Conservation (phyloP, 768 basidiomycete genomes). For the Clavaria fumosa region DNA sequence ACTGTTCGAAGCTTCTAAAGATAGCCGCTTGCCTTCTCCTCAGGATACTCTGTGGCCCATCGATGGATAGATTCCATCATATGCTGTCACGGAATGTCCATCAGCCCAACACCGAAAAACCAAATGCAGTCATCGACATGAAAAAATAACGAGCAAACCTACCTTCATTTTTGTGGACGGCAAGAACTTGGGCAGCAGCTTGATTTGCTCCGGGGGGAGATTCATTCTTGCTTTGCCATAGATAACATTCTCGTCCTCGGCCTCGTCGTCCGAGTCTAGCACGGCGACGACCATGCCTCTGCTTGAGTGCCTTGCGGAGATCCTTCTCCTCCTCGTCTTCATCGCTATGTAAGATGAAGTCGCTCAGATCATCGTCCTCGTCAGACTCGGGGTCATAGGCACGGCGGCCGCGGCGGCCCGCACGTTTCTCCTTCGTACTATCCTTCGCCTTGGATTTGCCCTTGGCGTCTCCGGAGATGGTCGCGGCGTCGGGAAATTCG, state of each 20-base stretch:
- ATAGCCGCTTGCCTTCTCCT: conserved; percentile 38
- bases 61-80: conserved; percentile 44
- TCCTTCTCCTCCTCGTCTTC: conserved; percentile 43
- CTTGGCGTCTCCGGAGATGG: conserved; percentile 9
- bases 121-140: conserved; percentile 10
- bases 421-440: conserved; percentile 11
- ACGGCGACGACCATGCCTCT: conserved; percentile 23
- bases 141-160: not conserved
- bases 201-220: conserved; percentile 22
- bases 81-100: conserved; percentile 22
- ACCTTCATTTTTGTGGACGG: conserved; percentile 70
- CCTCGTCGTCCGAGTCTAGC: conserved; percentile 32
- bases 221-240: conserved; percentile 21
- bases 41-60: conserved; percentile 31
- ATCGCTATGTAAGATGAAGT: conserved; percentile 37
- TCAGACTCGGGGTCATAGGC: conserved; percentile 21
- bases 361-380: conserved; percentile 28
- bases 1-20: not conserved
- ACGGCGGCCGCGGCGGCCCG: conserved; percentile 11
- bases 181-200: conserved; percentile 37
- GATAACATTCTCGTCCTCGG: conserved; percentile 24
- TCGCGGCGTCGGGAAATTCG: conserved; percentile 30
- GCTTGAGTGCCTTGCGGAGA: conserved; percentile 23
- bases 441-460: conserved; percentile 17
- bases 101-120: conserved; percentile 24